Evolutionary conservation across 768 basidiomycete species (phyloP).

Genomic region (Agrocybe pediades): DNA sequence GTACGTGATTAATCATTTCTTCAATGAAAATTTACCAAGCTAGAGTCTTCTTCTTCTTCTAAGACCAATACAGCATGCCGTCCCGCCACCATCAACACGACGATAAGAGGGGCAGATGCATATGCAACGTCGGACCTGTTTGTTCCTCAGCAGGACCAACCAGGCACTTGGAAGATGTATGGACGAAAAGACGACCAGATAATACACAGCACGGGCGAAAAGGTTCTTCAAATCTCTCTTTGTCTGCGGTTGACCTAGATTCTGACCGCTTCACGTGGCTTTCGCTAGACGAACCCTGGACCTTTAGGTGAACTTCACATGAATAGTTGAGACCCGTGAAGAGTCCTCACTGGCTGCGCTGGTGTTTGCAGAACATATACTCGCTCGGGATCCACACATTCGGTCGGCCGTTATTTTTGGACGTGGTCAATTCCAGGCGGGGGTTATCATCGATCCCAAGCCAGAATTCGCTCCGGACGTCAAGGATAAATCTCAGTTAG

Average conservation of each 20-base stretch:
- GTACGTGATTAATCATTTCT: no score
- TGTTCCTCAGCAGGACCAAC: constrained; percentile 1
- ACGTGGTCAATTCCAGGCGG: constrained; percentile 13
- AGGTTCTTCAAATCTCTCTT: constrained; percentile 2
- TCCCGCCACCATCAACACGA: neutral
- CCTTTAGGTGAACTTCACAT: constrained; percentile 6
- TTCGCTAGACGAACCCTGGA: constrained; percentile 9
- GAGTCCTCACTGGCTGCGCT: no score
- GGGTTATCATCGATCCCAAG: constrained; percentile 8
- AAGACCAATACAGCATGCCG: constrained; percentile 2
- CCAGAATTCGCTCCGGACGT: constrained; percentile 23
- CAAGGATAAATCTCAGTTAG: constrained; percentile 15
- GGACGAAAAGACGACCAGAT: constrained; percentile 14
- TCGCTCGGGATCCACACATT: constrained; percentile 10
- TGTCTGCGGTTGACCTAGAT: neutral
- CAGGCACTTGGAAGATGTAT: constrained; percentile 10
- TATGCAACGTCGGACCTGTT: constrained; percentile 11
- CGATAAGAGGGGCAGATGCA: neutral
- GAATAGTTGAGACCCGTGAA: no score
- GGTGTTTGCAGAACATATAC: constrained; percentile 12
- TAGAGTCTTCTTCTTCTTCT: no score
- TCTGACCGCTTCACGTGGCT: neutral
- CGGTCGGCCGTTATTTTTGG: constrained; percentile 12
- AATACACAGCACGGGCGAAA: constrained; percentile 13
- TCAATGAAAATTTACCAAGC: no score